Conservation (phyloP, 2,329 filamentous ascomycete genomes). For the Fusarium compactum region DNA sequence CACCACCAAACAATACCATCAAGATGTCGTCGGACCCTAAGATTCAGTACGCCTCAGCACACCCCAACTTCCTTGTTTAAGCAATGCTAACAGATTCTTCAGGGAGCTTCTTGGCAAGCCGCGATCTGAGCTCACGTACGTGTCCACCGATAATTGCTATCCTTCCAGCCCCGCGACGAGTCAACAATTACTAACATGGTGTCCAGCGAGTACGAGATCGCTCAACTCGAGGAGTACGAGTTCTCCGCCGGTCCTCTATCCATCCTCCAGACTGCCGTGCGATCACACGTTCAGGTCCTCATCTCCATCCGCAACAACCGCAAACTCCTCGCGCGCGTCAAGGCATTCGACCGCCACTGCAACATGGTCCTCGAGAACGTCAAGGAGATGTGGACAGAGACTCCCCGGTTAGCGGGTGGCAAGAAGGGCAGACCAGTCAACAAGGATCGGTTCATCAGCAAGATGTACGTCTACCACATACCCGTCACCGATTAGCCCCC, state of each 20-base stretch:
- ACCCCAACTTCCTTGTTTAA: neutral
- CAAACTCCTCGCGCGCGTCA: conserved; percentile 96
- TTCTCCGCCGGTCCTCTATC: conserved; percentile 73
- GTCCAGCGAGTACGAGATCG: conserved; percentile 87
- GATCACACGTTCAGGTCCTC: conserved; percentile 93
- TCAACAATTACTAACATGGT: conserved; percentile 34
- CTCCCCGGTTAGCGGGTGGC: conserved; percentile 81
- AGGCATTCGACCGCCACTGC: conserved; percentile 98
- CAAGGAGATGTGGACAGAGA: conserved; percentile 98
- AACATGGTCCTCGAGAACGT: conserved; percentile 99
- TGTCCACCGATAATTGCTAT: conserved; percentile 25
- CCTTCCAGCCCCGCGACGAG: conserved; percentile 29
- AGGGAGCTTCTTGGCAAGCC: conserved; percentile 92
- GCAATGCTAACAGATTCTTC: conserved; percentile 46
- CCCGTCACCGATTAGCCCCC: neutral
- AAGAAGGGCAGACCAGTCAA: conserved; percentile 93
- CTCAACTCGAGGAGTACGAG: conserved; percentile 72
- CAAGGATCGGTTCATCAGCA: conserved; percentile 98
- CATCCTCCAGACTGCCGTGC: conserved; percentile 95
- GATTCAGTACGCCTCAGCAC: conserved; percentile 71
- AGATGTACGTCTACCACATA: conserved; percentile 75
- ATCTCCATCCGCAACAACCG: conserved; percentile 99
- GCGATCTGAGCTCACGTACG: conserved; percentile 90
- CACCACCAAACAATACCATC: conserved; percentile 31
- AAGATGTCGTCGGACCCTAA: conserved; percentile 75